Conservation (phyloP, 352 stramenopile genomes). For the Phytophthora cajani region DNA sequence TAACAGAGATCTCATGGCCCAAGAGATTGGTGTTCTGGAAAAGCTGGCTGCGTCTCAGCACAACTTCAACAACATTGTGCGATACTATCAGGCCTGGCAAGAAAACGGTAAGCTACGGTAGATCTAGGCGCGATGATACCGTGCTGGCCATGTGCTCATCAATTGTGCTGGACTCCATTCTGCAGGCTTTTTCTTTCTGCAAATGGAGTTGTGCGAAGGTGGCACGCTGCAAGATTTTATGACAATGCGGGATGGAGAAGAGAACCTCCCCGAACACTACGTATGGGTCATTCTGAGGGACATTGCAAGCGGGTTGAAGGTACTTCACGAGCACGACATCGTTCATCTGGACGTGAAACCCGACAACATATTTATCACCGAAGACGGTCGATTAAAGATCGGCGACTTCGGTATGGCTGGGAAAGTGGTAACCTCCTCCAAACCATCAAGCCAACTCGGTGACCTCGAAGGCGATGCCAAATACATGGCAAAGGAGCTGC, state of each 20-base stretch:
- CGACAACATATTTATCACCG: slow-evolving; percentile 94
- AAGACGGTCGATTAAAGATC: slow-evolving; percentile 76
- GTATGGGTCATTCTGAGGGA: slow-evolving; percentile 85
- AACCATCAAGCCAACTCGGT: slow-evolving; percentile 32
- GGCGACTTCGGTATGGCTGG: slow-evolving; percentile 95
- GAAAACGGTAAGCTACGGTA: slow-evolving; percentile 68
- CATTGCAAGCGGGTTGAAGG: slow-evolving; percentile 76
- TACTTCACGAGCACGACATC: slow-evolving; percentile 90
- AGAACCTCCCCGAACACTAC: slow-evolving; percentile 54
- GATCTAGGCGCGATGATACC: background rate
- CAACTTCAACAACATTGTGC: slow-evolving; percentile 89
- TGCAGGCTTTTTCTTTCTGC: slow-evolving; percentile 91
- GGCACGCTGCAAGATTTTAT: slow-evolving; percentile 88
- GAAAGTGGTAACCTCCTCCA: slow-evolving; percentile 38
- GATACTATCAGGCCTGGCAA: slow-evolving; percentile 96
- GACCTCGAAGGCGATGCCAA: slow-evolving; percentile 94
- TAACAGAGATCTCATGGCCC: slow-evolving; percentile 58
- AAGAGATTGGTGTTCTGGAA: slow-evolving; percentile 72
- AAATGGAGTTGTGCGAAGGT: slow-evolving; percentile 93
- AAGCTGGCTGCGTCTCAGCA: slow-evolving; percentile 39
- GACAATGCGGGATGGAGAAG: slow-evolving; percentile 30
- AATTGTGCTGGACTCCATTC: background rate
- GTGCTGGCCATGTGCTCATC: background rate
- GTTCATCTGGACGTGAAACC: slow-evolving; percentile 98
- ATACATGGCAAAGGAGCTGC: slow-evolving; percentile 93